phyloP scores from a whole-genome alignment of 2,329 filamentous ascomycete genomes.

The Diaporthe sp. region DNA sequence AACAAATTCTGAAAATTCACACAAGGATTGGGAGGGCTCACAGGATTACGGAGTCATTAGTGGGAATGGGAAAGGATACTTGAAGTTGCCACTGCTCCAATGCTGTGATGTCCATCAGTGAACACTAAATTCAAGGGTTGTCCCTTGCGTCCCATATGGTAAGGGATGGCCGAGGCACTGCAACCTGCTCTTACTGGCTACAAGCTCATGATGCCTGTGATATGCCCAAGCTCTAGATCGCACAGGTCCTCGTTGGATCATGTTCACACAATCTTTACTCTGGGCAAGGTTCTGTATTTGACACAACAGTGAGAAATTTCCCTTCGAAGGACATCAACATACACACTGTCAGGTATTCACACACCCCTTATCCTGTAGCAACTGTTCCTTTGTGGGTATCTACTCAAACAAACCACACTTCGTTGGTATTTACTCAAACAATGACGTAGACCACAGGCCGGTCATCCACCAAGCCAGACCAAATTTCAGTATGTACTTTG shows the following conservation, averaged over 20 bases:
- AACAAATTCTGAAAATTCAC: slow-evolving; percentile 23
- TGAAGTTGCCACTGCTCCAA: neutral
- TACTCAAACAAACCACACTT: slow-evolving; percentile 28
- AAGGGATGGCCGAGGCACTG: neutral
- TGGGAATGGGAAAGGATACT: slow-evolving; percentile 27
- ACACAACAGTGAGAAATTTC: neutral
- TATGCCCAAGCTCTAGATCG: too few species aligned
- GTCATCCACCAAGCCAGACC: neutral
- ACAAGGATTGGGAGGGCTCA: slow-evolving; percentile 13
- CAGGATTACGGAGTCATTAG: slow-evolving; percentile 25
- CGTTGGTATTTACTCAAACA: neutral
- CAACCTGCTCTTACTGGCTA: too few species aligned
- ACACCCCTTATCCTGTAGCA: slow-evolving; percentile 1
- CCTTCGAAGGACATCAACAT: neutral
- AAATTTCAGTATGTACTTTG: neutral
- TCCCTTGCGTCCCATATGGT: neutral
- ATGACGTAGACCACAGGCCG: neutral
- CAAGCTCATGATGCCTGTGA: neutral
- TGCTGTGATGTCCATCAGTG: neutral
- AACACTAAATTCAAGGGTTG: neutral
- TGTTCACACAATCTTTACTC: neutral
- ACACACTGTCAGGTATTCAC: neutral
- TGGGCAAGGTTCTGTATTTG: neutral
- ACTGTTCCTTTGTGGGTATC: slow-evolving; percentile 9
- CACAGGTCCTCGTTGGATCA: neutral